phyloP scores from a whole-genome alignment of 2,329 filamentous ascomycete genomes.

The Pseudogymnoascus sp. region DNA sequence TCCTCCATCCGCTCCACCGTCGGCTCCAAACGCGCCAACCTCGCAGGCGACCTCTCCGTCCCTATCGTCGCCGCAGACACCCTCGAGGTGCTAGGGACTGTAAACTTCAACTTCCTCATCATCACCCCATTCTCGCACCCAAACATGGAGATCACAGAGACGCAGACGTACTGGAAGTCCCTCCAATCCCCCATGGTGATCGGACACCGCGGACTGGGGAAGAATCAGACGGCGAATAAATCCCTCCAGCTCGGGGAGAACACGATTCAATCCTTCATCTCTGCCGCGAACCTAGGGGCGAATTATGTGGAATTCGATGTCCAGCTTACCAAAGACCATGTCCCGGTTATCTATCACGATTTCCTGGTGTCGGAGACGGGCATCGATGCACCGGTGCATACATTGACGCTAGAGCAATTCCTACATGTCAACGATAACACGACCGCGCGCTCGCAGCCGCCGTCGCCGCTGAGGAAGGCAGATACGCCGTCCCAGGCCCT shows the following conservation, averaged over 20 bases:
- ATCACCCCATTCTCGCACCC: slow-evolving; percentile 92
- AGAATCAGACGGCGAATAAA: slow-evolving; percentile 74
- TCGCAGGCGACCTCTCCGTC: slow-evolving; percentile 87
- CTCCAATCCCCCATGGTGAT: slow-evolving; percentile 71
- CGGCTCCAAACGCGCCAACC: slow-evolving; percentile 76
- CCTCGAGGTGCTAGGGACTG: slow-evolving; percentile 82
- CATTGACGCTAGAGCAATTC: slow-evolving; percentile 89
- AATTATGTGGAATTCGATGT: slow-evolving; percentile 75
- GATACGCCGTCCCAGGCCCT: slow-evolving; percentile 18
- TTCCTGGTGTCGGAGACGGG: slow-evolving; percentile 97
- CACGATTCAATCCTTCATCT: slow-evolving; percentile 90
- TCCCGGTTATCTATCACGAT: slow-evolving; percentile 97
- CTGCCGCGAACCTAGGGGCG: slow-evolving; percentile 84
- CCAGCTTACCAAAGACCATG: slow-evolving; percentile 95
- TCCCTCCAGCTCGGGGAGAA: slow-evolving; percentile 95
- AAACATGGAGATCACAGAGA: slow-evolving; percentile 82
- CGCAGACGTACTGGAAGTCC: slow-evolving; percentile 92
- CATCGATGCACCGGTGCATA: slow-evolving; percentile 93
- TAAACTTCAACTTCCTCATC: slow-evolving; percentile 95
- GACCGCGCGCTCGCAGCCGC: slow-evolving; percentile 32
- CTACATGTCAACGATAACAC: slow-evolving; percentile 60
- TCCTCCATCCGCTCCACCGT: slow-evolving; percentile 77
- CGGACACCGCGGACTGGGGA: slow-evolving; percentile 69
- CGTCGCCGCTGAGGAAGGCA: slow-evolving; percentile 31
- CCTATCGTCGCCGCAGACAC: slow-evolving; percentile 76